A percentile compares a stretch with the other conserved stretches of the same genome.
phyloP scores from a whole-genome alignment of 192 early-diverging fungal species.

The Spizellomyces punctatus region DNA sequence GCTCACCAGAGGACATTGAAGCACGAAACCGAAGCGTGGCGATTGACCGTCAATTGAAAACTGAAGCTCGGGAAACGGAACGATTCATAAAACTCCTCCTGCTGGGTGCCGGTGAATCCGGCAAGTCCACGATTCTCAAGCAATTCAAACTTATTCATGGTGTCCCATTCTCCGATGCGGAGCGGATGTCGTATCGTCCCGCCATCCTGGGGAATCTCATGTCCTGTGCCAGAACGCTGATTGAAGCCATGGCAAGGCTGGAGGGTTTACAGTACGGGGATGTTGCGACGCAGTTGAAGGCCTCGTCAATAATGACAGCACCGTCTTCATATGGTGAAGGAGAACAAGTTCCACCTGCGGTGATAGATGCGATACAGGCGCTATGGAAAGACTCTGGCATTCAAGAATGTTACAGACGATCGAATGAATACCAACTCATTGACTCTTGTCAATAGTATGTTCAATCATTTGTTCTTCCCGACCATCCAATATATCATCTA shows the following conservation, averaged over 20 bases:
- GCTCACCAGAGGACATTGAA: constrained; percentile 36
- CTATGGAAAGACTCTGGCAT: constrained; percentile 51
- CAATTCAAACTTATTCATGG: constrained; percentile 50
- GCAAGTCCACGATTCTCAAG: constrained; percentile 52
- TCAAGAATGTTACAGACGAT: constrained; percentile 32
- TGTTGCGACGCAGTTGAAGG: neutral
- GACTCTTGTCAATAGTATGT: constrained; percentile 46
- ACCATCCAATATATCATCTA: neutral
- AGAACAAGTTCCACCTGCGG: constrained; percentile 30
- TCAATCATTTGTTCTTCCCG: neutral
- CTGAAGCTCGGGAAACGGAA: constrained; percentile 32
- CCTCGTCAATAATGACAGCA: constrained; percentile 10
- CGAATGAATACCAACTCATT: constrained; percentile 50
- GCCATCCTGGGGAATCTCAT: constrained; percentile 45
- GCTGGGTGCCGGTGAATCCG: constrained; percentile 50
- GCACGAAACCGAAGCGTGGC: constrained; percentile 27
- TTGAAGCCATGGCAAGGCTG: constrained; percentile 39
- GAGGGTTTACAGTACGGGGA: constrained; percentile 12
- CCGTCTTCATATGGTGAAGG: constrained; percentile 39
- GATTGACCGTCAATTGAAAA: constrained; percentile 36
- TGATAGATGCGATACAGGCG: constrained; percentile 27
- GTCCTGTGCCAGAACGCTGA: constrained; percentile 36
- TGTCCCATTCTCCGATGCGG: constrained; percentile 35
- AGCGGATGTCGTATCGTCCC: constrained; percentile 38
- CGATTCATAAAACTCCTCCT: constrained; percentile 44